Percentiles rank a stretch among this genome's conserved stretches.
phyloP scores from a whole-genome alignment of 208 protist species.

The Acanthamoeba lenticulata region DNA sequence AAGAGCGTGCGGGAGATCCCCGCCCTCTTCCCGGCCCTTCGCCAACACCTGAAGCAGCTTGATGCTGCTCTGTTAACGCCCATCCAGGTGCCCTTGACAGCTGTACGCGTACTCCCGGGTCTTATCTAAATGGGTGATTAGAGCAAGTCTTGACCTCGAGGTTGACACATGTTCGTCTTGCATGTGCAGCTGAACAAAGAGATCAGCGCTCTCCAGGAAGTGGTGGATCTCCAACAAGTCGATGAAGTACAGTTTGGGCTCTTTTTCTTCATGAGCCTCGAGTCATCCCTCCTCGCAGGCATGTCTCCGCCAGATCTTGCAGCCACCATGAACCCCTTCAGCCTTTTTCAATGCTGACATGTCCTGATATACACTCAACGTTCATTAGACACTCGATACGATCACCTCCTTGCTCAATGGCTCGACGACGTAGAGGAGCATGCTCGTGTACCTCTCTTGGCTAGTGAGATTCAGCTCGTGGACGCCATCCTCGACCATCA shows the following conservation, averaged over 20 bases:
- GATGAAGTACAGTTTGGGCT: neutral
- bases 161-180: neutral
- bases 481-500: too few relatives aligned
- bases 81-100: neutral
- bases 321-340: too few relatives aligned
- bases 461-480: too few relatives aligned
- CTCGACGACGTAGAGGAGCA: too few relatives aligned
- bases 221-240: neutral
- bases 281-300: neutral
- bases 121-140: too few relatives aligned
- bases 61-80: neutral
- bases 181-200: neutral
- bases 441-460: too few relatives aligned
- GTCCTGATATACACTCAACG: too few relatives aligned
- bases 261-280: constrained; percentile 7
- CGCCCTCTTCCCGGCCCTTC: neutral
- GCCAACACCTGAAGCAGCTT: neutral
- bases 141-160: too few relatives aligned
- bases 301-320: neutral
- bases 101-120: neutral
- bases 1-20: neutral
- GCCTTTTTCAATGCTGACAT: too few relatives aligned
- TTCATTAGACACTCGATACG: too few relatives aligned
- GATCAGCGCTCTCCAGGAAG: neutral
- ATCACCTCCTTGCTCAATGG: too few relatives aligned